phyloP scores from a whole-genome alignment of 441 rosid genomes.

The Jatropha podagrica region DNA sequence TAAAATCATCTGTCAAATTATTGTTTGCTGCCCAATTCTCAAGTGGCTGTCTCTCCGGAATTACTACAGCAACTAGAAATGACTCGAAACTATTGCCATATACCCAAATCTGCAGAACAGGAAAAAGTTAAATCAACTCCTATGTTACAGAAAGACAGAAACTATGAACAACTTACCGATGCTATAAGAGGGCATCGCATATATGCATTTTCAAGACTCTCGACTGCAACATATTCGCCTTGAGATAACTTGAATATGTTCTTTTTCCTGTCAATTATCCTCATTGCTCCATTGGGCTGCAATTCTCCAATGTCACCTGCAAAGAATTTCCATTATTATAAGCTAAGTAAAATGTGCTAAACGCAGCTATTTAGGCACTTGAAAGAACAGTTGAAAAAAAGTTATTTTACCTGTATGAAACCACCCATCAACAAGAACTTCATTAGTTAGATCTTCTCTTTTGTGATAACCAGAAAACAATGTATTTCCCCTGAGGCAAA shows the following conservation, averaged over 20 bases:
- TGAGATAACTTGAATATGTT: conserved; percentile 93
- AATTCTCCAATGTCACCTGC: conserved; percentile 87
- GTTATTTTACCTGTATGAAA: conserved; percentile 74
- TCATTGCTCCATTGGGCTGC: conserved; percentile 84
- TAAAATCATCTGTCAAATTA: conserved; percentile 50
- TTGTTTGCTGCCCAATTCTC: conserved; percentile 71
- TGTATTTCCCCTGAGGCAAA: conserved; percentile 73
- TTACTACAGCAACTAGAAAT: conserved; percentile 72
- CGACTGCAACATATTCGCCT: conserved; percentile 93
- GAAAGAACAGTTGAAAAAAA: not conserved
- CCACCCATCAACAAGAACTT: conserved; percentile 86
- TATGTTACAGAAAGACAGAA: conserved; percentile 2
- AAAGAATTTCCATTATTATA: conserved; percentile 1
- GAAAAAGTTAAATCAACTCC: not conserved
- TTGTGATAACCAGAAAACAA: conserved; percentile 88
- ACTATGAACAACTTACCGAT: conserved; percentile 41
- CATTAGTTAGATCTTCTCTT: conserved; percentile 74
- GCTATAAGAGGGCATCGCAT: conserved; percentile 64
- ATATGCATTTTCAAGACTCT: conserved; percentile 71
- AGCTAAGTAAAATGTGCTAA: not conserved
- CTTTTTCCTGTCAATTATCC: conserved; percentile 88
- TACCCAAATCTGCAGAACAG: conserved; percentile 63
- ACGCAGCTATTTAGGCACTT: not conserved
- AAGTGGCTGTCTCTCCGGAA: conserved; percentile 69
- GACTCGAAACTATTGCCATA: conserved; percentile 92